phyloP scores from a whole-genome alignment of 2,329 filamentous ascomycete genomes.

The Paecilomyces dactylethromorphus region DNA sequence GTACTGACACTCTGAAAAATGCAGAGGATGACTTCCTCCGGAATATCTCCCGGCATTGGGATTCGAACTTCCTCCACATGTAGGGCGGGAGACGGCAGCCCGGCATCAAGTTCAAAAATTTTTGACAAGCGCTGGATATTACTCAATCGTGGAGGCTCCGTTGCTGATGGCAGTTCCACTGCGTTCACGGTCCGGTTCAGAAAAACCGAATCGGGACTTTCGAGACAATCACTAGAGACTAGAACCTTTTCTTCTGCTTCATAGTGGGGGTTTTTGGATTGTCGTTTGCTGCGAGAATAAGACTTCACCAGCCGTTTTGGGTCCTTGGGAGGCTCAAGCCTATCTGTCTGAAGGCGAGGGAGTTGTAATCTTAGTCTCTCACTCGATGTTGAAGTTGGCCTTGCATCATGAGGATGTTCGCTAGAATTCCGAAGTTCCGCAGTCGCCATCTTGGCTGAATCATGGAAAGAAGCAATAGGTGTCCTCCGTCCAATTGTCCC shows the following conservation, averaged over 20 bases:
- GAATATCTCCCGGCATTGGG: conserved; percentile 36
- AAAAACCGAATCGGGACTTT: not conserved
- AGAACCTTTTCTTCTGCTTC: not conserved
- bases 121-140: conserved; percentile 3
- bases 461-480: not conserved
- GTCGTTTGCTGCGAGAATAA: not conserved
- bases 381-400: conserved; percentile 12
- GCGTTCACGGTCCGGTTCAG: not conserved
- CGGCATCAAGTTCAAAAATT: conserved; percentile 28
- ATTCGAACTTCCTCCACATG: conserved; percentile 10
- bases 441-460: not conserved
- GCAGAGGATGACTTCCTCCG: conserved; percentile 45
- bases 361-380: conserved; percentile 17
- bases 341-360: conserved; percentile 17
- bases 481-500: not conserved
- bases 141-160: not conserved
- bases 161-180: not conserved
- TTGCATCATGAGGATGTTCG: conserved; percentile 4
- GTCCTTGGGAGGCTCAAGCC: not conserved
- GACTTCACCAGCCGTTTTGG: not conserved
- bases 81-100: conserved; percentile 13
- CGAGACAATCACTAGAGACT: not conserved
- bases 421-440: not conserved
- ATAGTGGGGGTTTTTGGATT: not conserved
- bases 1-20: conserved; percentile 45